Percentiles rank a stretch among this genome's conserved stretches.
Conservation (phyloP, 75 land plant species). For the Cryptomeria japonica region DNA sequence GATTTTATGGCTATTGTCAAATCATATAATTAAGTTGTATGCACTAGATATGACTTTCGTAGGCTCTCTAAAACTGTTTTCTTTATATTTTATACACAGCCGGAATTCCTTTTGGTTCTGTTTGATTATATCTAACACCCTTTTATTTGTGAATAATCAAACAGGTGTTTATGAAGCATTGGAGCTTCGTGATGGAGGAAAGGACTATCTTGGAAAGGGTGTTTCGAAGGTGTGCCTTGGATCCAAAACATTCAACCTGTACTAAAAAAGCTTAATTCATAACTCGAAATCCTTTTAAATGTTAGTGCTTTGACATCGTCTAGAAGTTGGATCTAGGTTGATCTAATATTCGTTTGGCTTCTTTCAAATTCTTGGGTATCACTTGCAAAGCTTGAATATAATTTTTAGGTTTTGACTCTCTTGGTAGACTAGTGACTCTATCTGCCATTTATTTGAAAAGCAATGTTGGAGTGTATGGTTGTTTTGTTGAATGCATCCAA, state of each 20-base stretch:
- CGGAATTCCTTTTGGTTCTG: neutral
- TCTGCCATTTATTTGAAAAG: neutral
- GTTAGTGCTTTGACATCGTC: slow-evolving; percentile 16
- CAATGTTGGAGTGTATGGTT: neutral
- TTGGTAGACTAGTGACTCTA: neutral
- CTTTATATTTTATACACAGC: neutral
- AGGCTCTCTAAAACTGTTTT: neutral
- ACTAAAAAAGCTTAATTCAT: neutral
- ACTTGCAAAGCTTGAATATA: neutral
- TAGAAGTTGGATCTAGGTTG: neutral
- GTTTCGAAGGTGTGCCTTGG: slow-evolving; percentile 61
- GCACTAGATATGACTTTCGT: neutral
- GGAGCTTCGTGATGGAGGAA: slow-evolving; percentile 95
- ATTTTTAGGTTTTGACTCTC: neutral
- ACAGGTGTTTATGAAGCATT: slow-evolving; percentile 90
- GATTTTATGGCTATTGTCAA: neutral
- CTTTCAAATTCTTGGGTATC: neutral
- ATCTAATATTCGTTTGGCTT: neutral
- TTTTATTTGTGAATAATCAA: neutral
- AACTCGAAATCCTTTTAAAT: slow-evolving; percentile 23
- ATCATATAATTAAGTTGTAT: neutral
- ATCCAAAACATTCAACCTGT: neutral
- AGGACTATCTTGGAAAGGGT: slow-evolving; percentile 94
- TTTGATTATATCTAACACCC: neutral
- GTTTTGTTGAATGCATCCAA: neutral